Evolutionary conservation across 2,329 filamentous ascomycete species (phyloP).

Genomic region (Fusarium hainanense): DNA sequence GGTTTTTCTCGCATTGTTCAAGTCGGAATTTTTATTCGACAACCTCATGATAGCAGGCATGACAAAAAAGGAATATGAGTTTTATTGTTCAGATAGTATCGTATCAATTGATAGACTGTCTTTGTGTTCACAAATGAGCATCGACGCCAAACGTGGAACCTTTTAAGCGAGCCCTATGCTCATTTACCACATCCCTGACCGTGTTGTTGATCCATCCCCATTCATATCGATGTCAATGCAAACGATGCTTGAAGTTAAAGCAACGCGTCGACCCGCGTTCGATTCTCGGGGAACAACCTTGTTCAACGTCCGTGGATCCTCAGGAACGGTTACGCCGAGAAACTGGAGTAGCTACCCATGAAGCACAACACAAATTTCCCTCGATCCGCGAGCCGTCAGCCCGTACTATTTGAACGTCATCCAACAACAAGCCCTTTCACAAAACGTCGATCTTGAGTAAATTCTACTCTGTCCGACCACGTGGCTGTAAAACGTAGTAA

Average conservation of each 20-base stretch:
- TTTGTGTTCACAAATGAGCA: conserved; percentile 2
- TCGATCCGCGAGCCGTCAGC: conserved; percentile 1
- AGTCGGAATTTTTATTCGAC: conserved; percentile 9
- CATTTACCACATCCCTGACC: background rate
- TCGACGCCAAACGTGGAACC: background rate
- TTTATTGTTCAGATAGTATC: conserved; percentile 17
- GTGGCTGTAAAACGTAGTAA: conserved; percentile 30
- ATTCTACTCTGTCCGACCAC: conserved; percentile 10
- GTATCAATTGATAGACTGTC: conserved; percentile 24
- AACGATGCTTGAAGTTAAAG: background rate
- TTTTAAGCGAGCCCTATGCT: background rate
- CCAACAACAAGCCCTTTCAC: background rate
- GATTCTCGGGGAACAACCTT: background rate
- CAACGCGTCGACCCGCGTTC: background rate
- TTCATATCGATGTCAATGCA: background rate
- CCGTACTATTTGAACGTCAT: background rate
- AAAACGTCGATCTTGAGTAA: background rate
- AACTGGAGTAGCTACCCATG: background rate
- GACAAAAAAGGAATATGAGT: conserved; percentile 13
- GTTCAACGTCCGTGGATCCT: background rate
- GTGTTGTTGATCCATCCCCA: conserved; percentile 4
- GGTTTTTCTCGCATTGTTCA: conserved; percentile 6
- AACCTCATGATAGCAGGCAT: conserved; percentile 21
- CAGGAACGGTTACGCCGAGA: background rate
- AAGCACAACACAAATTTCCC: background rate